Conservation (phyloP, 73 alveolate genomes). For the Halteria grandinella region DNA sequence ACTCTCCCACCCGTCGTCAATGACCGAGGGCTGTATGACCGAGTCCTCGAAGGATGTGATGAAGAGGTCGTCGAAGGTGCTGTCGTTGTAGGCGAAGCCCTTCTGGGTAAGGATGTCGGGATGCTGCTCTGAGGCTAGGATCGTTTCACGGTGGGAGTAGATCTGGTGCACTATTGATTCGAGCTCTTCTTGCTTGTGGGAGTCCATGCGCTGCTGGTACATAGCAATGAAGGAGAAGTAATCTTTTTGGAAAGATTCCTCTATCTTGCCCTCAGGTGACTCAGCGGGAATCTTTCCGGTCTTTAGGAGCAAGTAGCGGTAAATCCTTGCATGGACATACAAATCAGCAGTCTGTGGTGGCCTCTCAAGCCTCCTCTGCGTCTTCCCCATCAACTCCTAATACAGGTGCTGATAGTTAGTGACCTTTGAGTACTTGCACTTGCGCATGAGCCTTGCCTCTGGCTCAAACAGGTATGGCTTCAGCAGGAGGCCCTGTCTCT, state of each 20-base stretch:
- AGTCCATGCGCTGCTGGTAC: conserved; percentile 32
- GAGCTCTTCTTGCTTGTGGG: conserved; percentile 13
- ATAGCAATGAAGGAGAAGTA: conserved; percentile 26
- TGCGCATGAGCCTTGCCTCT: conserved; percentile 44
- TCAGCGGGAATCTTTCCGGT: too few species aligned
- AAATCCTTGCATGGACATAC: conserved; percentile 34
- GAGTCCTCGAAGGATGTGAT: conserved; percentile 20
- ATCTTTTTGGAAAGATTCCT: conserved; percentile 13
- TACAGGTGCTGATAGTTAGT: background rate
- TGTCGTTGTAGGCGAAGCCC: conserved; percentile 60
- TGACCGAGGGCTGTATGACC: background rate
- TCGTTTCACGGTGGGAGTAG: background rate
- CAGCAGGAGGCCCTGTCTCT: conserved; percentile 12
- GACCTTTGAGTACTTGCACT: background rate
- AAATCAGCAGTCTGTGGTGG: conserved; percentile 34
- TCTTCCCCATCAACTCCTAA: background rate
- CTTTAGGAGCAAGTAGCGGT: conserved; percentile 21
- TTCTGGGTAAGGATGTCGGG: conserved; percentile 22
- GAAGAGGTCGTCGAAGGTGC: conserved; percentile 52
- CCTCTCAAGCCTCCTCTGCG: conserved; percentile 38
- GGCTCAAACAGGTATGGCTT: conserved; percentile 30
- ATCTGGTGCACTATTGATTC: conserved; percentile 1
- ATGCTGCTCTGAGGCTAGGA: conserved; percentile 3
- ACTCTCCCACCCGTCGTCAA: too few species aligned
- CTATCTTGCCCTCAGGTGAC: background rate